Evolutionary conservation across 2,329 filamentous ascomycete genomes (phyloP), one percentile per base, ranked within the genome.

Genomic region (Fusarium mundagurra): DNA sequence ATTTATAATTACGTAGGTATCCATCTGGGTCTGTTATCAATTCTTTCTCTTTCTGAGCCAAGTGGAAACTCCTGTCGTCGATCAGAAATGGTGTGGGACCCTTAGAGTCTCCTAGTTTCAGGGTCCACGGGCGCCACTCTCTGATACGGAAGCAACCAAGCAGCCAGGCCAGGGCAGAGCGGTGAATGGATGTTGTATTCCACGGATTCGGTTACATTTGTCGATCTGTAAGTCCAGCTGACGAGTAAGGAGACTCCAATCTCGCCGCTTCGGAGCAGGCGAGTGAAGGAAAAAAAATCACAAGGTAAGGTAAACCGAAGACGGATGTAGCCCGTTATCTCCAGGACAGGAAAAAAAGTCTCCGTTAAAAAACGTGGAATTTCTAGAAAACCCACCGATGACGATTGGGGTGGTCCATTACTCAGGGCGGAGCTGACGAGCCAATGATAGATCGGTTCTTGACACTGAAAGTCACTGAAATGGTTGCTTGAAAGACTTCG

Each of bases 111-210:
- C 51, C 47, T 73, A 73, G 65, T 68, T 69, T 73, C 72, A 75
- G 72, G 72, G 72, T 74, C 72, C 71, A 74, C 71, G 71, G 36
- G 43, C 60, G 60, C 71, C 64, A 73, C 68, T 43, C 68, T 72
- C 24, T 48, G 53, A 74, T 60, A 69, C 57, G 72, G 64, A 69
- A 69, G 29, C 61, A 60, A 45, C 53, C 61, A 73, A 55, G 29
- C 58, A 60, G 41, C 57, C 61, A 73, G 59, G 61, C 58, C 72
- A 69, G 72, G 66, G 64, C 61, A 73, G 55, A 70, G 72, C 72
- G 69, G 72, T 73, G 64, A 74, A 73, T 61, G 36, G 39, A 51
- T 39, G 55, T 73, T 53, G 29, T 61, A 65, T 55, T 60, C 51
- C 57, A 34, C 60, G 62, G 44, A 39, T 68, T 45, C 60, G 65